Evolutionary conservation across 306 rosid genomes (phyloP), one percentile per base, ranked within the genome.

Genomic region (Cicer judaicum): DNA sequence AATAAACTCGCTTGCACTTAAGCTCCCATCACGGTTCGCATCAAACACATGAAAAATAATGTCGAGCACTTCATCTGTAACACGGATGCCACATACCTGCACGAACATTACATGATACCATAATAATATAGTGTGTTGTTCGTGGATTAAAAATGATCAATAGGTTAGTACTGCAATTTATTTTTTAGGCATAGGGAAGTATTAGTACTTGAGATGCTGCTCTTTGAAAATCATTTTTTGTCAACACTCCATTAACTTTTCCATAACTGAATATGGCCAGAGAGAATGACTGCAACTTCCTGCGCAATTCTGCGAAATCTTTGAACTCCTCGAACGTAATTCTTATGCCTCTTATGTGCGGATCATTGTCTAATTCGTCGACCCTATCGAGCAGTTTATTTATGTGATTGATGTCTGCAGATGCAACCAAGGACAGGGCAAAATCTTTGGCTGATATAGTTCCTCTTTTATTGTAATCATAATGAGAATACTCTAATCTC

Each of bases 401-500:
- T 78, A 91, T 72, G 63, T 93, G 87, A 64, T 80, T 80, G 69
- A 88, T 65, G 64, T 93, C 92, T 10, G 92, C 97, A 41, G 93
- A 88, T 54, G 98, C 98, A 81, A 91, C 93, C 80, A 89, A 61
- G 75, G 98, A 93, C 69, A 89, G 70, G 13, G 93, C 97, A 36
- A 90, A 93, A 74, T 93, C 90, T 76, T 83, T 90, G 57, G 96
- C 93, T 66, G 93, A 63, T 70, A 91, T 90, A 66, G 66, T 82
- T 68, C 97, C 92, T 62, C 34, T 68, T 42, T 74, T 66, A 1
- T 73, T 84, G 84, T 75, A 81, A 84, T 93, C 98, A 19, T 89
- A 93, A 77, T 93, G 92, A 55, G 87, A 82, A 71, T 85, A 93
- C 78, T 93, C 97, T 78, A 93, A 71, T 82, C 57, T 50, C 84